phyloP scores from a whole-genome alignment of 163 green algal species.

The Volvox carteri region DNA sequence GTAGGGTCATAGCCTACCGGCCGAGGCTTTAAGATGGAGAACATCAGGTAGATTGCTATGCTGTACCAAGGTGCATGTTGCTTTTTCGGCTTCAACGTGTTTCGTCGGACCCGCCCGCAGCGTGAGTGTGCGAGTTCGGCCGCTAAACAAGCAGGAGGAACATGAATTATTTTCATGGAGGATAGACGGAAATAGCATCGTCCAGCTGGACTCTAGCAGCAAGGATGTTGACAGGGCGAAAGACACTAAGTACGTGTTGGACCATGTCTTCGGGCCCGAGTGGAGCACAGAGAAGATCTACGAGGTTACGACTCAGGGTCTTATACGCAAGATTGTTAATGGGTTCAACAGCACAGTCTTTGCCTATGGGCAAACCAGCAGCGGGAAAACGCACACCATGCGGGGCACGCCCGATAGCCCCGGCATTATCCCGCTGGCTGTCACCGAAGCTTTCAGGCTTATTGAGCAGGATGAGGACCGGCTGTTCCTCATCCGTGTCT shows the following conservation, averaged over 20 bases:
- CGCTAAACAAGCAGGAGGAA: slow-evolving; percentile 84
- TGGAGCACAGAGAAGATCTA: slow-evolving; percentile 84
- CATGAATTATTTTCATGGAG: slow-evolving; percentile 82
- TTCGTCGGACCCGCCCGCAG: slow-evolving; percentile 62
- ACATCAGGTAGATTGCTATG: slow-evolving; percentile 6
- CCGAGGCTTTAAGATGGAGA: slow-evolving; percentile 5
- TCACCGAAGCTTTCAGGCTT: slow-evolving; percentile 90
- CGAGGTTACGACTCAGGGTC: slow-evolving; percentile 69
- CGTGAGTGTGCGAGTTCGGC: slow-evolving; percentile 89
- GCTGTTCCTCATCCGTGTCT: slow-evolving; percentile 95
- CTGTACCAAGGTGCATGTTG: neutral
- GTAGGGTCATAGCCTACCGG: neutral
- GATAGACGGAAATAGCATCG: slow-evolving; percentile 81
- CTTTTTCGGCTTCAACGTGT: neutral
- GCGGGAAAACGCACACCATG: slow-evolving; percentile 98
- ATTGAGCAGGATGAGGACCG: slow-evolving; percentile 82
- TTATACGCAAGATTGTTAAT: slow-evolving; percentile 89
- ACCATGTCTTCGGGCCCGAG: slow-evolving; percentile 85
- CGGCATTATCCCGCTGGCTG: slow-evolving; percentile 91
- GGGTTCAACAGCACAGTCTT: slow-evolving; percentile 98
- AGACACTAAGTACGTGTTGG: slow-evolving; percentile 83
- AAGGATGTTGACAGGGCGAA: slow-evolving; percentile 53
- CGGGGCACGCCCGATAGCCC: slow-evolving; percentile 75
- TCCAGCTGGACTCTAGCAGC: slow-evolving; percentile 63
- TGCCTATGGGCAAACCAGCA: slow-evolving; percentile 96